Base-by-base conservation (phyloP, 441 rosid species). In the Pelargonium fulgidum region DNA sequence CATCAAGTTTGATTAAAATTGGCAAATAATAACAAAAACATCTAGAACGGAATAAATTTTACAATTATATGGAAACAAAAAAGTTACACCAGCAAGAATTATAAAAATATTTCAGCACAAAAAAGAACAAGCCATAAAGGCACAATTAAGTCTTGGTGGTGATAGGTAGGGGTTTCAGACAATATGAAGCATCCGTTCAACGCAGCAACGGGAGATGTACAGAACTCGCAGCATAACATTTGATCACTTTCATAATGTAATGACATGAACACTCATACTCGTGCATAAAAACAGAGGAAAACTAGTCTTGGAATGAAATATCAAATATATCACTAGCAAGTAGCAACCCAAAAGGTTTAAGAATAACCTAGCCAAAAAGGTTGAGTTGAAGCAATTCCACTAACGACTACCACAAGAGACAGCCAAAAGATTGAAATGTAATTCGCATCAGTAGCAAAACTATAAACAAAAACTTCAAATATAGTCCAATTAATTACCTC, bases 401-500 rank as follows among this genome's bases (percentile, higher is more conserved):
- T 17, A 54, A 4, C 17, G 20, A 20, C 61, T 54, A 54, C 61
- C 61, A 54, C 61, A 54, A 16, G 19, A 20, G 61, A 7, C 22
- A 16, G 61, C 61, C 61, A 54, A 54, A 54, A 13, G 16, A 54
- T 54, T 54, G 61, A 1, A 54, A 54, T 13, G 16, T 54, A 3
- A 54, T 16, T 0, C 1, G 22, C 19, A 33, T 13, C 36, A 14
- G 1, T 13, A 62, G 48, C n/a, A 66, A 13, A 33, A 67, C 62
- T 24, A 64, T 9, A 58, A 16, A 64, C 50, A 22, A 20, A 63
- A 62, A 63, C 71, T 66, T 50, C 69, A 67, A 14, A 66, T 68
- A 72, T 54, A 54, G 61, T 54, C 61, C 24, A 17, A 54, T 14
- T 54, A 16, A 54, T 75, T 92, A 95, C 99, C 99, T 95, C 69